Percentiles rank a stretch among this genome's conserved stretches.
phyloP scores from a whole-genome alignment of 2,329 filamentous ascomycete species.

The Ceratocystis destructans region DNA sequence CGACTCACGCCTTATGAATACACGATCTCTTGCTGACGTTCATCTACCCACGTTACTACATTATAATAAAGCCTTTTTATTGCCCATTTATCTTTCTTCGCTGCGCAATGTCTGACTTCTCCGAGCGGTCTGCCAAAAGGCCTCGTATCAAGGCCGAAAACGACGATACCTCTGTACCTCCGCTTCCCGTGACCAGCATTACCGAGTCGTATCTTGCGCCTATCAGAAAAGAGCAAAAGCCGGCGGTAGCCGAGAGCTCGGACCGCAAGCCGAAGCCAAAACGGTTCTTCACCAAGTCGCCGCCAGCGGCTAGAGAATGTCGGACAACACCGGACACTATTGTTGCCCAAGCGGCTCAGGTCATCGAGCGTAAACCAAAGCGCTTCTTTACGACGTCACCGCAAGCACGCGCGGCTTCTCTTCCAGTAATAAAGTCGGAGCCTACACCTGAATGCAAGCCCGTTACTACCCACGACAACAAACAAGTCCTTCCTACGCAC shows the following conservation, averaged over 20 bases:
- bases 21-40: background rate
- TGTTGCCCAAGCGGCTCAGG: background rate
- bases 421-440: background rate
- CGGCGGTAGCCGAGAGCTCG: background rate
- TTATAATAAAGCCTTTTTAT: background rate
- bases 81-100: background rate
- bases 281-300: slow-evolving; percentile 8
- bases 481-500: background rate
- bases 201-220: slow-evolving; percentile 16
- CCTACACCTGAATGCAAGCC: background rate
- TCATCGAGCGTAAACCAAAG: background rate
- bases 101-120: slow-evolving; percentile 2
- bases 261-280: slow-evolving; percentile 8
- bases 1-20: slow-evolving; percentile 5
- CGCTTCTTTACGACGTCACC: background rate
- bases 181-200: background rate
- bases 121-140: slow-evolving; percentile 13
- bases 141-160: slow-evolving; percentile 6
- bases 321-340: no score
- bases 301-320: background rate
- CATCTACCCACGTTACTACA: background rate
- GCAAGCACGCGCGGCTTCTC: background rate
- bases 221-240: slow-evolving; percentile 3
- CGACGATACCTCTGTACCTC: background rate
- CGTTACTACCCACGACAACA: background rate